Evolutionary conservation across 2,329 filamentous ascomycete genomes (phyloP).

Genomic region (Berkeleyomyces basicola): DNA sequence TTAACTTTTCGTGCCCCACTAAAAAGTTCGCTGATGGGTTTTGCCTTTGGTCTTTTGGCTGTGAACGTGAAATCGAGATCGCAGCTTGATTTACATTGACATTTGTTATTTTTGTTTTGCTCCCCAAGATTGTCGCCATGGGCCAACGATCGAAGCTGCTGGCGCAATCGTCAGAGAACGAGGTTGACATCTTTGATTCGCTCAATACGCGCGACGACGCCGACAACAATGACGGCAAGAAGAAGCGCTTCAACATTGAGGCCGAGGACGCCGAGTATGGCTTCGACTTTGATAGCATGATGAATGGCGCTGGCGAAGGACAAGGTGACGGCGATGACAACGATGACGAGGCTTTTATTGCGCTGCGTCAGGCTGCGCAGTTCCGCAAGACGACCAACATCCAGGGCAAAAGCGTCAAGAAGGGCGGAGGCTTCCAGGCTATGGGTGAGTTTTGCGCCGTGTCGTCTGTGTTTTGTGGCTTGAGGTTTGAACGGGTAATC

Average conservation of each 20-base stretch:
- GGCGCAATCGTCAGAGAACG: conserved; percentile 60
- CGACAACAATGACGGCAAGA: conserved; percentile 28
- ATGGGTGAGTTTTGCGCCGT: conserved; percentile 44
- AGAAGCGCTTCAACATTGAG: conserved; percentile 8
- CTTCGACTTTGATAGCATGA: conserved; percentile 43
- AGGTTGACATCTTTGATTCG: conserved; percentile 73
- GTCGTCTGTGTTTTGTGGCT: too few species aligned
- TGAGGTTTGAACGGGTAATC: not conserved
- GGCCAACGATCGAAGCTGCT: conserved; percentile 60
- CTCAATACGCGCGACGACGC: conserved; percentile 46
- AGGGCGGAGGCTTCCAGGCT: conserved; percentile 88
- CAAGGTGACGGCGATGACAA: conserved; percentile 37
- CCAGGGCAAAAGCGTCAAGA: conserved; percentile 77
- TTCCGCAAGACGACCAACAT: conserved; percentile 73
- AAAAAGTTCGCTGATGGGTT: conserved; percentile 8
- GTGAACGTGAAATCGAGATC: not conserved
- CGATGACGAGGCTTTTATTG: conserved; percentile 79
- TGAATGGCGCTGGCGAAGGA: conserved; percentile 31
- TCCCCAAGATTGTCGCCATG: conserved; percentile 32
- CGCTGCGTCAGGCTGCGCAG: conserved; percentile 66
- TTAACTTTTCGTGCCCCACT: conserved; percentile 1
- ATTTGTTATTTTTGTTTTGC: not conserved
- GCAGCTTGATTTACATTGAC: not conserved
- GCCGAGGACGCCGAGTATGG: conserved; percentile 24
- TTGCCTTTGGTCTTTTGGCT: conserved; percentile 1